Evolutionary conservation across 805 yeast species (phyloP).

Genomic region (Saccharomycopsis capsularis): DNA sequence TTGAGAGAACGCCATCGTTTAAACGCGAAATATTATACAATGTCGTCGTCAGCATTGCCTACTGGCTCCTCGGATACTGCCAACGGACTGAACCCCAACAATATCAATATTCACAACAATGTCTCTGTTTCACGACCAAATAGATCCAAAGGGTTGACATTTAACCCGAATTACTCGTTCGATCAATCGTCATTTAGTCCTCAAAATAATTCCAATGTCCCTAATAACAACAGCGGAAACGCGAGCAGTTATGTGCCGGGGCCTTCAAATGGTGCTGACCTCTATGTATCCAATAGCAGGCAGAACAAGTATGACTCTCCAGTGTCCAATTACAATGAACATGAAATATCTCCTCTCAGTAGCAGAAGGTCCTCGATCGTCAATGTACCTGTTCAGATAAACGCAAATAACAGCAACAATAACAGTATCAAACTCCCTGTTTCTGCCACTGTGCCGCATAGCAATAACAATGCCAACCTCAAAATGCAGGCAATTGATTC

Average conservation of each 20-base stretch:
- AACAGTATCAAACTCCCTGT: neutral
- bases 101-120: too few relatives aligned
- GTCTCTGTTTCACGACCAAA: neutral
- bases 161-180: neutral
- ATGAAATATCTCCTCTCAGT: constrained; percentile 7
- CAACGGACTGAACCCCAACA: too few relatives aligned
- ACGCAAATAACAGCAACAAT: neutral
- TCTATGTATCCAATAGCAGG: too few relatives aligned
- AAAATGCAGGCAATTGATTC: neutral
- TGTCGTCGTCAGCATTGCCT: too few relatives aligned
- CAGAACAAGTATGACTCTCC: too few relatives aligned
- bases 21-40: too few relatives aligned
- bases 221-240: too few relatives aligned
- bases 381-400: neutral
- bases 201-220: neutral
- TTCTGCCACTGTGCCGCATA: too few relatives aligned
- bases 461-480: neutral
- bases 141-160: neutral
- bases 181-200: neutral
- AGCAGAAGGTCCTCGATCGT: constrained; percentile 7
- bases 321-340: neutral
- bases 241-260: too few relatives aligned
- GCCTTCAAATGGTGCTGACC: too few relatives aligned
- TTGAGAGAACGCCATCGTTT: too few relatives aligned
- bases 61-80: too few relatives aligned